Percentiles rank a stretch among this genome's conserved stretches.
These are phyloP conservation scores for Phialocephala subalpina DNA, from an alignment of 2,329 filamentous ascomycete genomes.

Conservation along the genomic window DNA sequence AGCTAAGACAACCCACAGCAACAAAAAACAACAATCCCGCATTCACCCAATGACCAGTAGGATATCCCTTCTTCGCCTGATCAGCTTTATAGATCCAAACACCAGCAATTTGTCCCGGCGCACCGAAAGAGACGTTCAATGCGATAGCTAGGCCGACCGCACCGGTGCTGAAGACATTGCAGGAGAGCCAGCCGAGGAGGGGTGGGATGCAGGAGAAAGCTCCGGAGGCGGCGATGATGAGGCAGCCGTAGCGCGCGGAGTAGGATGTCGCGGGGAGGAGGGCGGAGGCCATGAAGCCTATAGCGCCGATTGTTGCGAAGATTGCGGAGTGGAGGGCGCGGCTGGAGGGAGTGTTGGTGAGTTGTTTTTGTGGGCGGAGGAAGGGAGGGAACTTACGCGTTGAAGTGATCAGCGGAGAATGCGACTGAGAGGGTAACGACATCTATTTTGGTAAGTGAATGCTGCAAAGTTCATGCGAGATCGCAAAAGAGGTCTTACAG, in stretches of 20 bases:
- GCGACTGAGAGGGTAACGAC: constrained; percentile 58
- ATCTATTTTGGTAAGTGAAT: constrained; percentile 26
- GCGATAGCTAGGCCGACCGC: constrained; percentile 74
- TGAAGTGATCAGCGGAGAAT: constrained; percentile 70
- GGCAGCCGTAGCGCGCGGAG: constrained; percentile 69
- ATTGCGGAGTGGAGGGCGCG: constrained; percentile 59
- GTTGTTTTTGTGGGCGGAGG: too few species aligned
- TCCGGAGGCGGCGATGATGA: constrained; percentile 72
- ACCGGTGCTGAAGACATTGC: constrained; percentile 70
- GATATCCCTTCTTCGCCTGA: constrained; percentile 69
- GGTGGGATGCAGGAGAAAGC: constrained; percentile 60
- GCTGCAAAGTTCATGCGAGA: too few species aligned
- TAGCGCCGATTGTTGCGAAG: constrained; percentile 58
- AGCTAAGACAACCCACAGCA: constrained; percentile 57
- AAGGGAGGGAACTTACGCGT: constrained; percentile 46
- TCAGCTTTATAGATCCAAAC: constrained; percentile 77
- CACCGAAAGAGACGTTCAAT: constrained; percentile 73
- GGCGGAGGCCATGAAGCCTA: constrained; percentile 69
- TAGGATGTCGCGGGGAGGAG: constrained; percentile 68
- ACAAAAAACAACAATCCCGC: constrained; percentile 67
- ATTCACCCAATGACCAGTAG: constrained; percentile 75
- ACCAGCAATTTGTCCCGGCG: constrained; percentile 74
- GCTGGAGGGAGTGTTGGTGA: constrained; percentile 13
- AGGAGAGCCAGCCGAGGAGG: constrained; percentile 36
- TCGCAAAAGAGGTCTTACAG: constrained; percentile 46